Evolutionary conservation across 2,329 filamentous ascomycete species (phyloP).

Genomic region (Fusarium penzigii): DNA sequence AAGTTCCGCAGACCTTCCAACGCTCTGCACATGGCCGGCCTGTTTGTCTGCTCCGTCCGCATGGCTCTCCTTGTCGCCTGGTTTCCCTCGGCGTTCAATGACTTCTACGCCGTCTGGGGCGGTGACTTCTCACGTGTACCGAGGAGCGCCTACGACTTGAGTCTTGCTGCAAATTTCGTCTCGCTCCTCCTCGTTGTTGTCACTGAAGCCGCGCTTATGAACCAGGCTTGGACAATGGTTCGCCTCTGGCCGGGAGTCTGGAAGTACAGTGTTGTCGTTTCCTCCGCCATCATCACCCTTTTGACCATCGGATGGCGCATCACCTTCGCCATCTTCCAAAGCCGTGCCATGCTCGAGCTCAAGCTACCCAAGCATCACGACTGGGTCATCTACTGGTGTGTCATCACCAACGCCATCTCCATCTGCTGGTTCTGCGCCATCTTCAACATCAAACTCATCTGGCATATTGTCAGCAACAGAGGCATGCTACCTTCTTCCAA

Average conservation of each 20-base stretch:
- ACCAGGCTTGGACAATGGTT: constrained; percentile 56
- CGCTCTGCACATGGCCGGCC: constrained; percentile 62
- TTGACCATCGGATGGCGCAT: constrained; percentile 35
- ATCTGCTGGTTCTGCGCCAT: constrained; percentile 57
- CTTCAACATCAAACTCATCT: constrained; percentile 53
- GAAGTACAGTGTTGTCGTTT: constrained; percentile 31
- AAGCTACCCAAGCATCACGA: constrained; percentile 24
- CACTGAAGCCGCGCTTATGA: constrained; percentile 48
- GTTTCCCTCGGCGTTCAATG: constrained; percentile 60
- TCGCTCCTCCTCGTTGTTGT: constrained; percentile 46
- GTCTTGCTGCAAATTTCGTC: constrained; percentile 42
- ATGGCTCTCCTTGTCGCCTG: constrained; percentile 58
- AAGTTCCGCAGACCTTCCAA: constrained; percentile 68
- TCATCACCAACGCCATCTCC: constrained; percentile 42
- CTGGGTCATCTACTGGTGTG: constrained; percentile 42
- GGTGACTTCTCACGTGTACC: constrained; percentile 55
- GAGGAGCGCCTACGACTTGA: constrained; percentile 35
- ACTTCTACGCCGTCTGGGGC: constrained; percentile 62
- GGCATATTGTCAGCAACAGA: constrained; percentile 49
- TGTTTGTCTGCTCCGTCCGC: constrained; percentile 63
- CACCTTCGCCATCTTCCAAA: constrained; percentile 40
- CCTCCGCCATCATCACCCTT: constrained; percentile 40
- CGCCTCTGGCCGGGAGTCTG: constrained; percentile 45
- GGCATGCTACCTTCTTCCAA: constrained; percentile 46
- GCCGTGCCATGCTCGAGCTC: constrained; percentile 29